Evolutionary conservation across 2,329 filamentous ascomycete genomes (phyloP), one percentile per base, ranked within the genome.

Genomic region (Microdochium nivale): DNA sequence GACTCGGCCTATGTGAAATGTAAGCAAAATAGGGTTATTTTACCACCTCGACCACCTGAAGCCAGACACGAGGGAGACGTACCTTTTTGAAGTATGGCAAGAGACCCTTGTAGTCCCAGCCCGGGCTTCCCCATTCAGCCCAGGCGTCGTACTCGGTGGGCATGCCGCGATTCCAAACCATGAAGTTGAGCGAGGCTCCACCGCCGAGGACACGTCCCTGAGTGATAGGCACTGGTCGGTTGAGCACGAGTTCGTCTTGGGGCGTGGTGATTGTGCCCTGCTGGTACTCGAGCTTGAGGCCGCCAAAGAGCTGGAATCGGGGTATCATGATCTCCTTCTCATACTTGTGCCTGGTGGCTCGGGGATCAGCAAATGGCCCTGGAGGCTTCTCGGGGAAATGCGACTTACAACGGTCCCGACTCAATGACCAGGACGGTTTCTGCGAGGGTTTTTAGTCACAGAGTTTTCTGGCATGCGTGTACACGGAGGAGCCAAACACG

Each of bases 31-130:
- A n/a, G n/a, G n/a, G n/a, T 59, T 0, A 58, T 60, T 2, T 60
- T 57, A 25, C 64, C 62, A 16, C 60, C 52, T 25, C 52, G 40
- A 16, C 21, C 52, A 21, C 47, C 49, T 11, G 23, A 55, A 9
- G 53, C 56, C 46, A 9, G 65, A 64, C 2, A 65, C 65, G 1
- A 61, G 66, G 43, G 68, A 61, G 49, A 48, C 60, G 63, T 11
- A 70, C 66, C 49, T 63, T 67, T 53, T 70, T 72, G 57, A 74
- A 73, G 54, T 79, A 78, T 2, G 63, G 59, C 13, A 60, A 53
- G 1, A 67, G 51, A 9, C 43, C 57, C 1, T 61, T 52, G 62
- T 62, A 69, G n/a, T 62, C 61, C 67, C 67, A 69, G 43, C 62
- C 62, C n/a, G 55, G 48, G 49, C 69, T 68, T 19, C 66, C 65